Evolutionary conservation across 805 yeast species (phyloP), one percentile per base, ranked within the genome.

Genomic region (Candida maris): DNA sequence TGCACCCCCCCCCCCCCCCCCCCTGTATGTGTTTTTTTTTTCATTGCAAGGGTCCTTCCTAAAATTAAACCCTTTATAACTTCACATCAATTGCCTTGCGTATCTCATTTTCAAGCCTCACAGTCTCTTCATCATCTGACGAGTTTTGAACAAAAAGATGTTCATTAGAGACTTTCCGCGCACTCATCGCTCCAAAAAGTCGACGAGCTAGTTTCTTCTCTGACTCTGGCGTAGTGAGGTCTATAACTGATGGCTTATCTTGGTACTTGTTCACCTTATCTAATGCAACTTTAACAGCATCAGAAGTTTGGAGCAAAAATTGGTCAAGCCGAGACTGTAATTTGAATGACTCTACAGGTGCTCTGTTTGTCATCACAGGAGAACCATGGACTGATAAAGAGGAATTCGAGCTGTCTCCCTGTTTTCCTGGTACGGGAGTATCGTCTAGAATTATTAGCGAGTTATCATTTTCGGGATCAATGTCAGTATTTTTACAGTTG

Each of bases 41-140:
- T 22, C n/a, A n/a, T n/a, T n/a, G n/a, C n/a, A n/a, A n/a, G n/a
- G n/a, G n/a, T n/a, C n/a, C n/a, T n/a, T n/a, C n/a, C n/a, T n/a
- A n/a, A n/a, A n/a, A n/a, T n/a, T 26, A 26, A 15, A 10, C 16
- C 8, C 16, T 9, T 28, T 13, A 28, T 8, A 28, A 18, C 18
- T 15, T 16, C 21, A 28, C 8, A 28, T 10, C 30, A n/a, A 33
- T 16, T 13, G 31, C 14, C 6, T 25, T 13, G n/a, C 21, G 21
- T 9, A 45, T 39, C 19, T 45, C 44, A 6, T 27, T 16, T 27
- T 45, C 49, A 15, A 45, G 32, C 24, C 34, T 18, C 6, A 19
- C 35, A 18, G 33, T 18, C 26, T 44, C 48, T 2, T 41, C 46
- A 24, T 44, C 44, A 8, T 30, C 35, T 6, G 38, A 38, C n/a